These are phyloP conservation scores for Metarhizium album DNA, from an alignment of 2,329 filamentous ascomycete genomes.

Conservation along the genomic window DNA sequence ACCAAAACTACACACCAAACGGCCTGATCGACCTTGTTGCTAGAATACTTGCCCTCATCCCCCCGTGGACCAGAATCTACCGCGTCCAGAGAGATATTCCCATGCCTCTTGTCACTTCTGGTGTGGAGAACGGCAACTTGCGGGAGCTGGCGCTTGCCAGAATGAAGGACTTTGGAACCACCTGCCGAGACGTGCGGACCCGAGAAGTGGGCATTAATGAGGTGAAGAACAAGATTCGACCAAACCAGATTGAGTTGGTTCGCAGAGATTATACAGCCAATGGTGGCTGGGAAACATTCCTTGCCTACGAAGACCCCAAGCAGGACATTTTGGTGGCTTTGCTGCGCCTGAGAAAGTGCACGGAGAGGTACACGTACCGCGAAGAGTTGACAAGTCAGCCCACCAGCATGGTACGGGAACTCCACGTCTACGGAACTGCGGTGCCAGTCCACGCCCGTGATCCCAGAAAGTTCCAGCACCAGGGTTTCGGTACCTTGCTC, in stretches of 20 bases:
- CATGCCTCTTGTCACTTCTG: constrained; percentile 98
- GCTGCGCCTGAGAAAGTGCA: constrained; percentile 82
- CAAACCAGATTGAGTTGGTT: constrained; percentile 90
- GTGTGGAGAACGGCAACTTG: constrained; percentile 94
- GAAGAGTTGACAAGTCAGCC: constrained; percentile 77
- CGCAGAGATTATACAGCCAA: constrained; percentile 91
- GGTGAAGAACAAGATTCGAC: constrained; percentile 96
- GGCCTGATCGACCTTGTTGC: constrained; percentile 92
- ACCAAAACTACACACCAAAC: constrained; percentile 98
- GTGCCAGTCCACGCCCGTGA: constrained; percentile 96
- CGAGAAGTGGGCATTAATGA: constrained; percentile 97
- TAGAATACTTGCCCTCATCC: constrained; percentile 86
- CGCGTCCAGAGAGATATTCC: constrained; percentile 97
- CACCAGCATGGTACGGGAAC: constrained; percentile 82
- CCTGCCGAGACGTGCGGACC: constrained; percentile 90
- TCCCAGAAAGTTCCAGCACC: constrained; percentile 94
- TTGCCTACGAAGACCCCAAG: constrained; percentile 96
- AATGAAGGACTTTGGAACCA: constrained; percentile 98
- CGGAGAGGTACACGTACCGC: constrained; percentile 81
- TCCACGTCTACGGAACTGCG: constrained; percentile 94
- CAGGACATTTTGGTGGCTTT: constrained; percentile 95
- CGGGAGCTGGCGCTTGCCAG: constrained; percentile 87
- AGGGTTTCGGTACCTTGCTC: constrained; percentile 86
- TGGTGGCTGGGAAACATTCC: constrained; percentile 95
- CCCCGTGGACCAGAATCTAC: constrained; percentile 97